Base-by-base conservation (phyloP, 148 eudicot genomes). In the Heliamphora exappendiculata region DNA sequence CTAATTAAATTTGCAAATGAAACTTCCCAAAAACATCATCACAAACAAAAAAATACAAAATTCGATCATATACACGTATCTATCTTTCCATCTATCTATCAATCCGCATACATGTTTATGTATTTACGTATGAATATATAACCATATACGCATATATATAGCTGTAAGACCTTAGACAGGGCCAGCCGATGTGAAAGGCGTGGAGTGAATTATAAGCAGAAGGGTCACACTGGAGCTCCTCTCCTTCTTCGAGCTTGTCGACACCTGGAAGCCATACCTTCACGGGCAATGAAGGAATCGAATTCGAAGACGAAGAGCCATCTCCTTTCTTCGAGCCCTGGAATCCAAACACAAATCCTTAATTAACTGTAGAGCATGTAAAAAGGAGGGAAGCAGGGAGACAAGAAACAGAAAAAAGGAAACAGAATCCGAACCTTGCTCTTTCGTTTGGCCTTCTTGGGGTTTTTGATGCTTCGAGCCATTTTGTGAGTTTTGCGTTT, bases 261-360 rank as follows among this genome's bases (percentile, higher is more conserved):
- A 95, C 93, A 11, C 99, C 94, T 13, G 99, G 99, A 64, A 85
- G 91, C 96, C 98, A 95, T 29, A 95, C 99, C 70, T 93, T 87
- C 2, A 92, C 78, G 26, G 91, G 88, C 73, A 81, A 58, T 37
- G 87, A 63, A 0, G 90, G 84, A 2, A 47, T 76, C 22, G 89
- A 45, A 19, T 74, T 70, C 33, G 89, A 77, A 10, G 90, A 83
- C 13, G 90, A 76, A 11, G 90, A 85, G 1, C 83, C 88, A 42
- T 88, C 98, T 9, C 77, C 87, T 54, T 88, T 82, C 66, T 81
- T 93, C 7, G 88, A 74, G 9, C 84, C 85, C 94, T 92, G 42
- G 49, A 76, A 66, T 33, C 33, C 51, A 20, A 36, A 64, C 31
- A 17, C 14, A 50, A 14, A 16, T n/a, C 7, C 14, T 37, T 36